A percentile compares a stretch with the other conserved stretches of the same genome.
Conservation (phyloP, 1,139 yeast genomes). For the Scheffersomyces lignicola region DNA sequence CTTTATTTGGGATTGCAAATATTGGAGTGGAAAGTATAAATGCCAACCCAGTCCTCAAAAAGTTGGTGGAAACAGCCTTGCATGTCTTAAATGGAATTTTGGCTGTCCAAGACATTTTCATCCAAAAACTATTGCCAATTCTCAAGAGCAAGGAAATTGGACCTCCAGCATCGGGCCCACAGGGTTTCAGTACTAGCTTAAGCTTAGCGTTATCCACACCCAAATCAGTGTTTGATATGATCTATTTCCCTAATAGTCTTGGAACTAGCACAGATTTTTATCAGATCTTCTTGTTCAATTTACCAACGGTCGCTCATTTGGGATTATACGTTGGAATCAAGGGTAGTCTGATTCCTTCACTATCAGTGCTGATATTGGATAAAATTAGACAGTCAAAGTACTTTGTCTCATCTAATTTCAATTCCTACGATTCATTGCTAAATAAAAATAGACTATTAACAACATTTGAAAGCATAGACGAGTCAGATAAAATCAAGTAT, state of each 20-base stretch:
- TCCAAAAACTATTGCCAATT: conserved; percentile 26
- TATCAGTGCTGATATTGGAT: conserved; percentile 55
- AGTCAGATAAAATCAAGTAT: conserved; percentile 64
- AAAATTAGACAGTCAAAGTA: conserved; percentile 50
- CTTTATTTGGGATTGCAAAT: conserved; percentile 53
- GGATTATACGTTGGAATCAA: conserved; percentile 68
- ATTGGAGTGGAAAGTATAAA: conserved; percentile 56
- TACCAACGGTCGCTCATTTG: conserved; percentile 68
- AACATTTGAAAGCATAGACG: conserved; percentile 72
- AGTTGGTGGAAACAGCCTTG: conserved; percentile 30
- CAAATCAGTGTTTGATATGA: conserved; percentile 48
- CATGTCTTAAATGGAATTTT: conserved; percentile 50
- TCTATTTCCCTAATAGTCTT: conserved; percentile 49
- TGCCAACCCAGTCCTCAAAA: conserved; percentile 26
- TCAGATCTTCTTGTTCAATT: conserved; percentile 68
- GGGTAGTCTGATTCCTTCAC: conserved; percentile 48
- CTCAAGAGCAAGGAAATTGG: conserved; percentile 22
- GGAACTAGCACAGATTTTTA: conserved; percentile 64
- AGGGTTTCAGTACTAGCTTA: conserved; percentile 29
- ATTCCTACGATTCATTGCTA: conserved; percentile 37
- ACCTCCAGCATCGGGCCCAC: conserved; percentile 11
- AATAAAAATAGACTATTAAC: conserved; percentile 68
- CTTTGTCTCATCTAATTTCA: conserved; percentile 38
- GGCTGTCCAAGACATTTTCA: conserved; percentile 49
- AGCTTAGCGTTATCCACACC: conserved; percentile 26